Percentiles rank a stretch among this genome's conserved stretches.
phyloP scores from a whole-genome alignment of 148 eudicot genomes.

The Selenicereus undatus region DNA sequence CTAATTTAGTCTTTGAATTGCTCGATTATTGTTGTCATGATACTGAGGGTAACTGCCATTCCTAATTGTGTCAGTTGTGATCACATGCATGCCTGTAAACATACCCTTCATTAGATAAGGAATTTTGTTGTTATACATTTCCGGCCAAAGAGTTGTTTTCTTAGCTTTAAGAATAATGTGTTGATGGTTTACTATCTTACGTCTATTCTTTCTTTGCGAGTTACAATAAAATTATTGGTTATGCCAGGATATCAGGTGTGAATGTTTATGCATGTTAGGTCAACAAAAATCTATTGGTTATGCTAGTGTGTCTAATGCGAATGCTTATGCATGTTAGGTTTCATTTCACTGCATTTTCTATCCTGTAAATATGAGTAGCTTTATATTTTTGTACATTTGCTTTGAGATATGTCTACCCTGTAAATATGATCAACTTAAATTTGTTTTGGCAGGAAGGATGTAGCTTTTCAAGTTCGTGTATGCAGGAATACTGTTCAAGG shows the following conservation, averaged over 20 bases:
- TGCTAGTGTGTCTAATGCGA: not conserved
- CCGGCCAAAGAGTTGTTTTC: too few relatives aligned
- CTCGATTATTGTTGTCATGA: too few relatives aligned
- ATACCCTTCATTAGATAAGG: too few relatives aligned
- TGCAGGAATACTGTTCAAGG: constrained; percentile 94
- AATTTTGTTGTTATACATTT: too few relatives aligned
- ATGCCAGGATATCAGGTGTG: not conserved
- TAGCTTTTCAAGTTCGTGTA: constrained; percentile 35
- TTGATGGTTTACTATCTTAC: not conserved
- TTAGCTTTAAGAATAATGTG: too few relatives aligned
- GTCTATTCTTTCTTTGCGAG: not conserved
- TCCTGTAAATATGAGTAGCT: not conserved
- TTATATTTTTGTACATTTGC: not conserved
- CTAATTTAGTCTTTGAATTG: too few relatives aligned
- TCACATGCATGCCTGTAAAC: too few relatives aligned
- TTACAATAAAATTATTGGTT: not conserved
- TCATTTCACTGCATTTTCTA: not conserved
- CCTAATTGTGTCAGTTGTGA: too few relatives aligned
- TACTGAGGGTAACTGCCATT: too few relatives aligned
- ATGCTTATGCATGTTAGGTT: not conserved
- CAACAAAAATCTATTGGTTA: not conserved
- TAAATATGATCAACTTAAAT: too few relatives aligned
- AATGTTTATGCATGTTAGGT: too few relatives aligned
- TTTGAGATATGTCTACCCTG: not conserved
- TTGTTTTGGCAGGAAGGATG: constrained; percentile 48